Percentiles rank a stretch among this genome's conserved stretches.
These are phyloP conservation scores for Tylopilus sp. DNA, from an alignment of 768 basidiomycete species.

Conservation along the genomic window DNA sequence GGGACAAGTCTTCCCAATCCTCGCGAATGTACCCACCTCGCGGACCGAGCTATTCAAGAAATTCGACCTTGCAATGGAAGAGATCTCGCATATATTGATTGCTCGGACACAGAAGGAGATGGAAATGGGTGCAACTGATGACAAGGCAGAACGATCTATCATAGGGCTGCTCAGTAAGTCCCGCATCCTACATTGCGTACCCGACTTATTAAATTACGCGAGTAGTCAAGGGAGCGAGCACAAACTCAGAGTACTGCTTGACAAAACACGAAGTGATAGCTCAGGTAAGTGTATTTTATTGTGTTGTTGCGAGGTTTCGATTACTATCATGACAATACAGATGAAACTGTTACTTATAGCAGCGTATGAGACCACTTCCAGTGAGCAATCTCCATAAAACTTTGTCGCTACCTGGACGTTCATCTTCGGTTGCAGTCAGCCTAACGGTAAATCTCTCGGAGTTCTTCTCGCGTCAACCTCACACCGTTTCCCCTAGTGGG, in stretches of 20 bases:
- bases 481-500: conserved; percentile 38
- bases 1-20: conserved; percentile 33
- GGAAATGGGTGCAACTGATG: conserved; percentile 19
- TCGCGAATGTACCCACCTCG: conserved; percentile 36
- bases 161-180: conserved; percentile 20
- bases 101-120: conserved; percentile 34
- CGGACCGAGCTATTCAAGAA: conserved; percentile 30
- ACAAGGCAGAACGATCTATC: conserved; percentile 24
- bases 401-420: no score
- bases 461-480: neutral
- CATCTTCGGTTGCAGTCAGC: conserved; percentile 6
- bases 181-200: conserved; percentile 11
- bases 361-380: conserved; percentile 21
- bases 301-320: neutral
- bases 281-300: conserved; percentile 9
- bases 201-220: neutral
- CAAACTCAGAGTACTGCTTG: conserved; percentile 23
- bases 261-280: conserved; percentile 25
- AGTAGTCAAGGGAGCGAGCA: conserved; percentile 37
- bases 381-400: no score
- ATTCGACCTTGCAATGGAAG: conserved; percentile 33
- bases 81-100: conserved; percentile 40
- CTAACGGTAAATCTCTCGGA: conserved; percentile 12
- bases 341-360: conserved; percentile 19
- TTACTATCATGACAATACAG: conserved; percentile 1